These are phyloP conservation scores for Anethum foeniculum DNA, from an alignment of 140 eudicot genomes.

Conservation along the genomic window DNA sequence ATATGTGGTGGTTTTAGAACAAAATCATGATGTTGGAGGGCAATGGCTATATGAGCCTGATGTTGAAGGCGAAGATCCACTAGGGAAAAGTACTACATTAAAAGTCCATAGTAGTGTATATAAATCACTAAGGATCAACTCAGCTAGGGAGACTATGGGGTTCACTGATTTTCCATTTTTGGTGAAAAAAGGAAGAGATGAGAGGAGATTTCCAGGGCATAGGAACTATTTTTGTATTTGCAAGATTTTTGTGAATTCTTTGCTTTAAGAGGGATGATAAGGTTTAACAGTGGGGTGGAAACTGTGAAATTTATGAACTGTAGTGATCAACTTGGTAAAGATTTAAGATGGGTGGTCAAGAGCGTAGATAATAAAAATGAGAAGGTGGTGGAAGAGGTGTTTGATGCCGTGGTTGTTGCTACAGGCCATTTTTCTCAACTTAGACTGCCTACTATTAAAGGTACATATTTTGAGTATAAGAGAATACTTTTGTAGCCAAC, in stretches of 20 bases:
- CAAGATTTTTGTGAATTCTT: conserved; percentile 64
- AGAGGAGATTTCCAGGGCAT: conserved; percentile 82
- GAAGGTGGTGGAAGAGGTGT: conserved; percentile 64
- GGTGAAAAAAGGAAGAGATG: conserved; percentile 65
- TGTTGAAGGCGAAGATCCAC: conserved; percentile 51
- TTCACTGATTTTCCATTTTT: conserved; percentile 74
- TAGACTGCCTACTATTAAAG: conserved; percentile 69
- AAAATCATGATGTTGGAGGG: conserved; percentile 83
- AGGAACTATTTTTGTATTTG: conserved; percentile 54
- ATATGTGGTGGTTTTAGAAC: conserved; percentile 70
- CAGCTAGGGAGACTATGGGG: conserved; percentile 89
- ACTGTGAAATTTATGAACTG: conserved; percentile 58
- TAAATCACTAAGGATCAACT: conserved; percentile 54
- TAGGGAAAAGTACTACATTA: conserved; percentile 33
- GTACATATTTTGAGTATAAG: conserved; percentile 16
- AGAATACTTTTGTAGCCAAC: not conserved
- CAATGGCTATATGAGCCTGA: conserved; percentile 80
- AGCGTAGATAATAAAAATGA: conserved; percentile 38
- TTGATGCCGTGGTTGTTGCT: conserved; percentile 93
- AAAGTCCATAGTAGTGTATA: conserved; percentile 75
- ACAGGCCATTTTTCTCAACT: conserved; percentile 84
- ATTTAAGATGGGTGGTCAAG: conserved; percentile 57
- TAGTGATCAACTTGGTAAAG: conserved; percentile 27
- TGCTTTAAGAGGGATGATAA: conserved; percentile 62
- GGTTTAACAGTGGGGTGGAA: conserved; percentile 66